Percentiles rank a stretch among this genome's conserved stretches.
Conservation (phyloP, 257 asterid species). For the Solanum chmielewskii region DNA sequence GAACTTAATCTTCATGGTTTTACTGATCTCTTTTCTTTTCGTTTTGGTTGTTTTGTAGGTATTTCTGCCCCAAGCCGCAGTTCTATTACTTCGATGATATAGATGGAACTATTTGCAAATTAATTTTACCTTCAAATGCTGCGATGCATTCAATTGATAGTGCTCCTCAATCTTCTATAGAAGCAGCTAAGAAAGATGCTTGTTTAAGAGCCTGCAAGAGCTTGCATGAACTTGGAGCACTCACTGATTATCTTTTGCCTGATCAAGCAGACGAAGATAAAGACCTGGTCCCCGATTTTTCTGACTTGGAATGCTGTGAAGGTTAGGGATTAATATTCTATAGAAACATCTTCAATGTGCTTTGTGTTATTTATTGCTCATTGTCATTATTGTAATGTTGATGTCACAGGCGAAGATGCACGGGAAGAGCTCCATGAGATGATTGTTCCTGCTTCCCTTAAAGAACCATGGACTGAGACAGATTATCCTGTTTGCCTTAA, state of each 20-base stretch:
- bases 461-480: conserved; percentile 46
- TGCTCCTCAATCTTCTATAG: conserved; percentile 54
- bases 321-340: conserved; percentile 28
- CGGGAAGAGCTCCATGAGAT: conserved; percentile 82
- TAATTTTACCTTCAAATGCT: conserved; percentile 85
- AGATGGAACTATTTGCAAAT: conserved; percentile 66
- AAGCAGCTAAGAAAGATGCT: conserved; percentile 79
- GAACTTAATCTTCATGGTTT: background rate
- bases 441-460: conserved; percentile 82
- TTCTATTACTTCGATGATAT: conserved; percentile 55
- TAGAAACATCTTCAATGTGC: background rate
- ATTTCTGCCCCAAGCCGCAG: conserved; percentile 64
- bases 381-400: conserved; percentile 2
- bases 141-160: conserved; percentile 63
- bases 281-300: conserved; percentile 28
- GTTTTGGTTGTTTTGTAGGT: conserved; percentile 34
- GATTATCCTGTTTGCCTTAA: conserved; percentile 35
- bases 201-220: conserved; percentile 88
- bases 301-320: conserved; percentile 52
- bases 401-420: conserved; percentile 53
- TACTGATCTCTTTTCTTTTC: background rate
- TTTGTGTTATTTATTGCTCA: background rate
- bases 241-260: conserved; percentile 85
- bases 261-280: conserved; percentile 46
- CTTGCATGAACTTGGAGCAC: conserved; percentile 81